These are phyloP conservation scores for Coemansia sp. DNA, from an alignment of 192 early-diverging fungal genomes.

Conservation along the genomic window DNA sequence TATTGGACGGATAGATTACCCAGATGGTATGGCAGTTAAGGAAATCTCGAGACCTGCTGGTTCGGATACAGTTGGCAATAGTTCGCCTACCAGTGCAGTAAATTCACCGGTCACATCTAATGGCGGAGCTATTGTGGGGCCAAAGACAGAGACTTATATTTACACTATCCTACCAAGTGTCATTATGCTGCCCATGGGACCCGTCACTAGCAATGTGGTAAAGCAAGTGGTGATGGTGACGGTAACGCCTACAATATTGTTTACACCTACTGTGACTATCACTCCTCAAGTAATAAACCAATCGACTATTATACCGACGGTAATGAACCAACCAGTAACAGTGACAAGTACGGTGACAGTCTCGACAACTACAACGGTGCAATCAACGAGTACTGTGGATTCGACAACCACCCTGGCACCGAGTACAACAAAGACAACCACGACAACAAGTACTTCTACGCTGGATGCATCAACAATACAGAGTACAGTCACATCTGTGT, in stretches of 20 bases:
- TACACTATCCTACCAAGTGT: neutral
- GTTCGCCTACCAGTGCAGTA: neutral
- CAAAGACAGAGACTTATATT: neutral
- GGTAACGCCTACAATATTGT: neutral
- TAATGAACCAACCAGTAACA: neutral
- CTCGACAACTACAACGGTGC: neutral
- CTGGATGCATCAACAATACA: neutral
- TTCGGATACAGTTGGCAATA: no score
- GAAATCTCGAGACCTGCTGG: slow-evolving; percentile 6
- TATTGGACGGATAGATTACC: slow-evolving; percentile 2
- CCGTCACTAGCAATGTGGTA: no score
- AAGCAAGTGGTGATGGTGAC: neutral
- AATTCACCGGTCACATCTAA: neutral
- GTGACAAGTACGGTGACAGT: neutral
- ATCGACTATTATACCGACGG: no score
- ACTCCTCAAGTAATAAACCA: neutral
- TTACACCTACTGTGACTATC: neutral
- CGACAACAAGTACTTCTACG: neutral
- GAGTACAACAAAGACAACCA: neutral
- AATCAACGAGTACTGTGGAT: neutral
- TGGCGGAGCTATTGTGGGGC: neutral
- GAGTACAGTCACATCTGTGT: neutral
- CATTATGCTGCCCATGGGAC: neutral
- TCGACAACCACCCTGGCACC: no score
- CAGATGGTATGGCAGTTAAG: slow-evolving; percentile 10